Base-by-base conservation (phyloP, 805 yeast genomes). In the Metschnikowia lochheadii region DNA sequence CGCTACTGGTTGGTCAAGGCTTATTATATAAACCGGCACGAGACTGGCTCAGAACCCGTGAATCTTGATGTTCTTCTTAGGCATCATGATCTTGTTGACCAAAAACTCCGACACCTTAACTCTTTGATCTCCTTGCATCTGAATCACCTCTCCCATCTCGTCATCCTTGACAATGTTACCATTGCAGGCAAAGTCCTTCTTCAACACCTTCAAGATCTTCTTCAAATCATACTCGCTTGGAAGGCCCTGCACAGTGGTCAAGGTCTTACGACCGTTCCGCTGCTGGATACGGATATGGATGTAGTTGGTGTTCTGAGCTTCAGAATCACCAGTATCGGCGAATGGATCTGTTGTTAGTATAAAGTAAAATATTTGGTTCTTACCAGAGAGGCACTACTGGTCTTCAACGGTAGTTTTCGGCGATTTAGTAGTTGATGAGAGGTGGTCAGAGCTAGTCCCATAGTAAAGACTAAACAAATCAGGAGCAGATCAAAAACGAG, bases 271-370 rank as follows among this genome's bases (percentile, higher is more conserved):
- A 70, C 99, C 99, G 79, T 94, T 92, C 81, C 99, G 92, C 79
- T 92, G 99, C 77, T 92, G 99, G 71, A 95, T 92, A 81, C 99
- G 95, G 72, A 92, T 87, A 76, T 91, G 99, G 74, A 92, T 89
- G 78, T 91, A 89, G 79, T 89, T 90, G 53, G 95, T 84, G 67
- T 96, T 87, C 77, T 92, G 92, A 63, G 96, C 87, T 73, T 92
- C 97, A 78, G 94, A 95, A 83, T 92, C 98, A 80, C 97, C 98
- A 77, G 97, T 91, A 76, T 92, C 99, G 85, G 98, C 97, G 85
- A 92, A 92, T 57, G 99, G 99, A 78, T 92, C 96, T 79, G 41
- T 15, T 21, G 54, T 44, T 54, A 55, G 56, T 54, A 49, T 10
- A 18, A 36, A 6, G n/a, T 26, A 6, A 10, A 33, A 14, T 8